Base-by-base conservation (phyloP, 306 rosid genomes). In the Quercus parvula region DNA sequence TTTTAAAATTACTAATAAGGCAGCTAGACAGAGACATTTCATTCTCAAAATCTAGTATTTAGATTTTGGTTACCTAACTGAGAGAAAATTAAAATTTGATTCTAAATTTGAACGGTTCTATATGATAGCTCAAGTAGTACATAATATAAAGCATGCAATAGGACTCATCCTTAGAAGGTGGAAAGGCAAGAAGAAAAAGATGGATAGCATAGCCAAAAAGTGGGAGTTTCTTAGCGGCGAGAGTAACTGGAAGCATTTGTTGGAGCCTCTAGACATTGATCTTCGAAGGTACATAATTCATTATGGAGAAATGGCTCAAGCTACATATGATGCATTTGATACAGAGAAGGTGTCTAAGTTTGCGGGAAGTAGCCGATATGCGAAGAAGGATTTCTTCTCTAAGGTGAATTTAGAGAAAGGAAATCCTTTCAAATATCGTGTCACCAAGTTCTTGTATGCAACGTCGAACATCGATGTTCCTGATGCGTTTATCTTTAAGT, bases 261-360 rank as follows among this genome's bases (percentile, higher is more conserved):
- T 91, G 49, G 91, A 93, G 11, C 98, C 94, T 17, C 85, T 90
- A 9, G 74, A 88, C 71, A 83, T 80, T n/a, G 88, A 93, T 75
- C 98, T 93, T 64, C 84, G 98, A 1, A 79, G 70, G 5, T 88
- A 86, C 82, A 51, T 91, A 27, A 75, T 93, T 63, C 94, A 89
- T 82, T 91, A 90, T 14, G 93, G 97, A 2, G 82, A 92, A 73
- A 86, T 87, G 79, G 84, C 92, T 44, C 90, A 92, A 76, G 89
- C 98, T 0, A 80, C 93, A 2, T 91, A 91, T 56, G 94, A 93
- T 58, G 88, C 91, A 27, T 93, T 93, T 75, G 85, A 91, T 84
- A 49, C 86, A 4, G 92, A 93, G 35, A 82, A 80, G 27, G 68
- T 77, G 3, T 93, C 97, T 0, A 87, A 86, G 73, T 80, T 67